Evolutionary conservation across 2,329 filamentous ascomycete species (phyloP), one percentile per base, ranked within the genome.

Genomic region (Ophiostoma angusticollis): DNA sequence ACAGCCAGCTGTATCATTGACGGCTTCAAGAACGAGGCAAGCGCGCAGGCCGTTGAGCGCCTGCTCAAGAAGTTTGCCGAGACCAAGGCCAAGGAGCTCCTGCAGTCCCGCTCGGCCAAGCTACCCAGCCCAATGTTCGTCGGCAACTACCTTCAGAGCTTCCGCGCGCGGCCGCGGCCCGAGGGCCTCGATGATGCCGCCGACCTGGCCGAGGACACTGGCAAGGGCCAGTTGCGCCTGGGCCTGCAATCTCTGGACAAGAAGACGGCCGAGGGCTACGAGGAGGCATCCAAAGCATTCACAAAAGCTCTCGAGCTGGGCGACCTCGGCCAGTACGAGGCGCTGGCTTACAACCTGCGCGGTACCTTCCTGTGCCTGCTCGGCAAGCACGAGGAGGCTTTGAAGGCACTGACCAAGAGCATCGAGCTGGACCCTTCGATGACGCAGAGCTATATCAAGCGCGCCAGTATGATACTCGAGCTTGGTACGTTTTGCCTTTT

Each of bases 1-100:
- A 98, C 91, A 8, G 91, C 91, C 42, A 95, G 89, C 64, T 98
- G 91, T 67, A 98, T 98, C 60, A 94, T 98, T 58, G 91, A 98
- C 58, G 83, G 83, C 46, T 98, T 98, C 72, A 81, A 84, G 64
- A 96, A 91, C 60, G 83, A 94, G 53, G 69, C 73, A 45, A 93
- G 84, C 55, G 86, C 89, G 18, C 78, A 87, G 59, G 79, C 86
- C 31, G 87, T 98, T 9, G 91, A 98, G 68, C 72, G 89, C 46
- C 66, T 98, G 47, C 71, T 98, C 47, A 96, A 96, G 72, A 93
- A 93, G 66, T 89, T 96, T 35, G 91, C 91, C 33, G 89, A 96
- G 63, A 72, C 83, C 49, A 95, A 95, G 68, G 89, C 84, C 48
- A 86, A 89, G 65, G 78, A 77, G 47, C 94, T 98, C 55, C 70